Base-by-base conservation (phyloP, 2,329 filamentous ascomycete species). In the Beauveria bassiana region DNA sequence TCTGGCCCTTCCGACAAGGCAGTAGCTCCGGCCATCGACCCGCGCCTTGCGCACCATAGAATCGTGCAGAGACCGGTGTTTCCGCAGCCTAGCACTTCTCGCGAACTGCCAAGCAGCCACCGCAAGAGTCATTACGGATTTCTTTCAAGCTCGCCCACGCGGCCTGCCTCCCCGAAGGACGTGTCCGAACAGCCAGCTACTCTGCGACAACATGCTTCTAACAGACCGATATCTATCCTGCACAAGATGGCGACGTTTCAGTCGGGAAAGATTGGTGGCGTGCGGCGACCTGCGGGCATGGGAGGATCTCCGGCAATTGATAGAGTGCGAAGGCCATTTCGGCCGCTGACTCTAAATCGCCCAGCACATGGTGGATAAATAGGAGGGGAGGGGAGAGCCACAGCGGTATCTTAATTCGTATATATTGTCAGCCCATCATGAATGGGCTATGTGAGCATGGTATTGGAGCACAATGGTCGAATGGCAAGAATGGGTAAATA, bases 71-170 rank as follows among this genome's bases (percentile, higher is more conserved):
- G 71, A 3, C 75, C 70, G 54, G 63, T 75, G 14, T 65, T 74
- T 12, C 67, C 67, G 22, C 75, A 72, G 28, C 76, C 75, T n/a
- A 70, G 66, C 61, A 42, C 67, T 64, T 56, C 46, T 53, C 65
- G 66, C 43, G 7, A 6, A 4, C 66, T 71, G 7, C 65, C 69
- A 2, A 66, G 65, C 4, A 68, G 64, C 9, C 70, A 16, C 12
- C 10, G 72, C 2, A 72, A 70, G 60, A 80, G 79, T 56, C 72
- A 73, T 8, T 88, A 90, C 65, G 70, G 77, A 0, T 81, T 78
- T 64, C 85, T 86, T 67, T 86, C 83, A 0, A 86, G 83, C 71
- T 84, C 83, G 20, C 82, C 84, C 4, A 70, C 75, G 3, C 68
- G 70, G n/a, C 69, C 70, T 64, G 66, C 63, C 59, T 67, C 61